Conservation (phyloP, 768 basidiomycete species). For the Pleurotus djamor region DNA sequence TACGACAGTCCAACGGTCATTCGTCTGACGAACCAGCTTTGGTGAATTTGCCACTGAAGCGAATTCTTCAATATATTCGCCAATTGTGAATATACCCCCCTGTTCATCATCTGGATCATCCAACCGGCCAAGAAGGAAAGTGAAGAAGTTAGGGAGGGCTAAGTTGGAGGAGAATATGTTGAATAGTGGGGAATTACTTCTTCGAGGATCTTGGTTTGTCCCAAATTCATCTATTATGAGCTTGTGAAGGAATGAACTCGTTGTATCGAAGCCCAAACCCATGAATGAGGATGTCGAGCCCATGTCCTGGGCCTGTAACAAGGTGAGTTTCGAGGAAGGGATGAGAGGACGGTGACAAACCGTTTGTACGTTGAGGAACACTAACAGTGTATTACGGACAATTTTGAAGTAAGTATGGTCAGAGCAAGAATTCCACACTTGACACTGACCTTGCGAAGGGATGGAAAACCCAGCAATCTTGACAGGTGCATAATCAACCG, state of each 20-base stretch:
- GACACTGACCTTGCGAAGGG: not conserved
- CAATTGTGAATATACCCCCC: not conserved
- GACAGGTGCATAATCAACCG: not conserved
- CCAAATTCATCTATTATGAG: no score
- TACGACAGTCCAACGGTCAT: not conserved
- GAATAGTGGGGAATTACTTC: no score
- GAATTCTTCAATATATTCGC: not conserved
- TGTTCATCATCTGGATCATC: not conserved
- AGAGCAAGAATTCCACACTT: no score
- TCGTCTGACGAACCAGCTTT: not conserved
- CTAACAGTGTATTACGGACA: not conserved
- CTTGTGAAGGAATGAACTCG: no score
- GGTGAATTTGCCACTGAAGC: not conserved
- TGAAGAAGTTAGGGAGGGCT: not conserved
- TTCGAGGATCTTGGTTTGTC: no score
- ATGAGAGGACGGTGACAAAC: no score
- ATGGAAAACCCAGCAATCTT: not conserved
- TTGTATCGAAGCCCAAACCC: no score
- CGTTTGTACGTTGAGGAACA: no score
- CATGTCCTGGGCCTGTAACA: no score
- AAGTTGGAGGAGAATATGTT: not conserved
- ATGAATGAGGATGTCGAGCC: no score
- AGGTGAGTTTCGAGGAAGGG: no score
- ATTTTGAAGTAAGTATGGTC: not conserved
- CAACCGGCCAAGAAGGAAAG: not conserved